A percentile compares a stretch with the other conserved stretches of the same genome.
phyloP scores from a whole-genome alignment of 2,329 filamentous ascomycete species.

The Penicillium hesseltinei region DNA sequence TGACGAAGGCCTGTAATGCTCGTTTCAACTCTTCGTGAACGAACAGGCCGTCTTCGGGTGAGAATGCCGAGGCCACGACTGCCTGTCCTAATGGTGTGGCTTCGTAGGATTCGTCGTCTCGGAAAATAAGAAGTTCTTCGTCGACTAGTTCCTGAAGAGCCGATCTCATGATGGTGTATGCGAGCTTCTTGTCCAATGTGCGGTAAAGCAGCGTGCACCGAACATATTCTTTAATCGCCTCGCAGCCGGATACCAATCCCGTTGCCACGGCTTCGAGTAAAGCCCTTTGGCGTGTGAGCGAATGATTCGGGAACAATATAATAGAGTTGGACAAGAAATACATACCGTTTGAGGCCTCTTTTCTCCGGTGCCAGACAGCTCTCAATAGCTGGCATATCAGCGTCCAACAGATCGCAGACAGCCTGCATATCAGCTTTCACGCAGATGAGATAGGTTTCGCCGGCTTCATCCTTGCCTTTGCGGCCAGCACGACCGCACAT shows the following conservation, averaged over 20 bases:
- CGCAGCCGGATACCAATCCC: conserved; percentile 63
- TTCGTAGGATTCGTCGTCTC: conserved; percentile 53
- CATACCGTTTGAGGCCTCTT: conserved; percentile 63
- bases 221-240: conserved; percentile 67
- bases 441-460: conserved; percentile 76
- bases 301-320: background rate
- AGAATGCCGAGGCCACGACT: conserved; percentile 68
- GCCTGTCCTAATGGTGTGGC: conserved; percentile 68
- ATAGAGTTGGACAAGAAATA: background rate
- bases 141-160: conserved; percentile 59
- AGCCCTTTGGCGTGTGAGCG: conserved; percentile 50
- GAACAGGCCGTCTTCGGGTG: conserved; percentile 73
- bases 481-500: conserved; percentile 77
- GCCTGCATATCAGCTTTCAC: conserved; percentile 65
- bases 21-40: conserved; percentile 66
- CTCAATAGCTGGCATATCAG: conserved; percentile 66
- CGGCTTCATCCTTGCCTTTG: conserved; percentile 74
- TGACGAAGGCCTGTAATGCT: conserved; percentile 69
- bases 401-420: conserved; percentile 68
- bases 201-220: conserved; percentile 65
- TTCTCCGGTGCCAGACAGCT: conserved; percentile 69
- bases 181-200: conserved; percentile 51
- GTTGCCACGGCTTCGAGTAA: conserved; percentile 69
- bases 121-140: conserved; percentile 55
- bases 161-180: conserved; percentile 56